Percentiles rank a stretch among this genome's conserved stretches.
phyloP scores from a whole-genome alignment of 2,329 filamentous ascomycete species.

The Fusarium sp. region DNA sequence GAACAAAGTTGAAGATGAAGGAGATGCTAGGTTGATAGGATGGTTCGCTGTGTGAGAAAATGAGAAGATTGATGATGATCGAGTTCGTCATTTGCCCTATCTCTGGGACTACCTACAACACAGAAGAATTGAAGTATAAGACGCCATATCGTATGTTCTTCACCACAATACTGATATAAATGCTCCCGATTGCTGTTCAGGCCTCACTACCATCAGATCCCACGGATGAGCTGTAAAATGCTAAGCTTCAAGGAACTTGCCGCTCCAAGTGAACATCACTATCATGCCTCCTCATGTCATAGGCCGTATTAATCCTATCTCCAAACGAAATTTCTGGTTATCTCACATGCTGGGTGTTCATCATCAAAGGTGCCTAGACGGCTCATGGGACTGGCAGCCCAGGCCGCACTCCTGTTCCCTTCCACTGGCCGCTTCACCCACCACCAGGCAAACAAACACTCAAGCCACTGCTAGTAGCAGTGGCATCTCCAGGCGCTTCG shows the following conservation, averaged over 20 bases:
- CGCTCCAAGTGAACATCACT: fast-evolving
- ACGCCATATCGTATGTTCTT: not conserved
- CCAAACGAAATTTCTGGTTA: not conserved
- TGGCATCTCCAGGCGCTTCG: too few species aligned
- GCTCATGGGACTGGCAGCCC: not conserved
- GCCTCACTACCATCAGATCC: too few species aligned
- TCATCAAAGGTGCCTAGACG: not conserved
- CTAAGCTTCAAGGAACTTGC: too few species aligned
- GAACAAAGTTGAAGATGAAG: not conserved
- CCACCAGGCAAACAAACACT: not conserved
- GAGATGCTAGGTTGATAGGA: not conserved
- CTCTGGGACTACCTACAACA: fast-evolving
- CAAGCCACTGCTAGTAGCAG: not conserved
- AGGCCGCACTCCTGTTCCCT: not conserved
- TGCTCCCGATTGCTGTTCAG: not conserved
- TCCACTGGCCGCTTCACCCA: too few species aligned
- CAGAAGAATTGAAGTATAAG: fast-evolving
- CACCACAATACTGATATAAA: fast-evolving
- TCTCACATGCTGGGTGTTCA: not conserved
- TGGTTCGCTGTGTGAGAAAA: not conserved
- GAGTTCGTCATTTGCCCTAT: not conserved
- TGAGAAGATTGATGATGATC: not conserved
- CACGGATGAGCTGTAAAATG: not conserved
- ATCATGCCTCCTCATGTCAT: fast-evolving
- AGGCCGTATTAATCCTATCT: fast-evolving